Evolutionary conservation across 768 basidiomycete genomes (phyloP).

Genomic region (Nevesoporus exiguus): DNA sequence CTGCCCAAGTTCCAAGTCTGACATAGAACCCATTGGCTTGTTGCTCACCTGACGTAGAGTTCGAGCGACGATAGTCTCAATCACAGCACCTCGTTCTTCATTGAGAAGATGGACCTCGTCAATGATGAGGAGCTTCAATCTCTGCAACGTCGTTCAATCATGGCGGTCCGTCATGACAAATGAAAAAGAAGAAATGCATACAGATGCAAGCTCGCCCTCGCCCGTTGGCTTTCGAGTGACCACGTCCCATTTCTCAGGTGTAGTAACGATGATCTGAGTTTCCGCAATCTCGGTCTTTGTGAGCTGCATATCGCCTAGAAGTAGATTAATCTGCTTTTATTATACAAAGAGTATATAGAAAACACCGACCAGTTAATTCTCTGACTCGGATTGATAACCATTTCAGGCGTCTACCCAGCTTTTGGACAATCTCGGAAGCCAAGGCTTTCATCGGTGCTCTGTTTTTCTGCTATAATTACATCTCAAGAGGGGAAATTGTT

Average conservation of each 20-base stretch:
- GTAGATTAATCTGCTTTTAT: not conserved
- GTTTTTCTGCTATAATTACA: not conserved
- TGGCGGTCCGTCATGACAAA: not conserved
- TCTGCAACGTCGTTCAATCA: constrained; percentile 42
- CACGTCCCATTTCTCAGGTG: constrained; percentile 99
- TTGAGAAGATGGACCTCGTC: constrained; percentile 97
- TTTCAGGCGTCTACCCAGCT: constrained; percentile 81
- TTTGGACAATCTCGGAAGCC: constrained; percentile 92
- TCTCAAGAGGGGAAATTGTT: not conserved
- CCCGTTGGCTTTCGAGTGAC: constrained; percentile 96
- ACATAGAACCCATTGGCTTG: not conserved
- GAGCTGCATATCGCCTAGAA: constrained; percentile 88
- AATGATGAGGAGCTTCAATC: constrained; percentile 90
- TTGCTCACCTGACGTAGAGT: constrained; percentile 78
- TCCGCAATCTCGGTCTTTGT: constrained; percentile 90
- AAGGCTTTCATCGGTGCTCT: constrained; percentile 99
- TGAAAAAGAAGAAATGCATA: constrained; percentile 38
- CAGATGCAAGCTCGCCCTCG: constrained; percentile 94
- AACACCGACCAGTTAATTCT: constrained; percentile 75
- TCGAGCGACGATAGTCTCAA: constrained; percentile 96
- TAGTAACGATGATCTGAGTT: constrained; percentile 97
- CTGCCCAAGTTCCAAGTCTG: constrained; percentile 35
- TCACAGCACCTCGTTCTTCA: constrained; percentile 96
- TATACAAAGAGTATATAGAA: not conserved
- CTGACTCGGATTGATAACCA: constrained; percentile 87